phyloP scores from a whole-genome alignment of 2,329 filamentous ascomycete species.

The Aspergillus texensis region DNA sequence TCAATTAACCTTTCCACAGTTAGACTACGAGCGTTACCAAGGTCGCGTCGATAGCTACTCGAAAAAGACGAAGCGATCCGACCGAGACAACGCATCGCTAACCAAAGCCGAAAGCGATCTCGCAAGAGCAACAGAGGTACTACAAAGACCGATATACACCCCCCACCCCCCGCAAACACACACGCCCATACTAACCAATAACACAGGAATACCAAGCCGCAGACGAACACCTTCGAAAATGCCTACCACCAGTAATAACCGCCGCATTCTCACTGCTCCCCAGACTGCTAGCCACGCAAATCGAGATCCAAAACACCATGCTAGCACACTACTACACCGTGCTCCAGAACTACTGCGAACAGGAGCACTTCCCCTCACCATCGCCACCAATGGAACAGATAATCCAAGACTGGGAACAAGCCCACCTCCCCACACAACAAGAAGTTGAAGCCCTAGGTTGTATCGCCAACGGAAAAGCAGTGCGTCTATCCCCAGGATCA shows the following conservation, averaged over 20 bases:
- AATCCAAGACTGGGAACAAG: conserved; percentile 65
- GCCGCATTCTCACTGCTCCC: conserved; percentile 75
- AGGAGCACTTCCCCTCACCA: conserved; percentile 70
- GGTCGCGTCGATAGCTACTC: conserved; percentile 69
- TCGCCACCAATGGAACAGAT: conserved; percentile 73
- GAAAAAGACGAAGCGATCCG: conserved; percentile 69
- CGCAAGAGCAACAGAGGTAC: conserved; percentile 64
- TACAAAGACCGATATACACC: conserved; percentile 15
- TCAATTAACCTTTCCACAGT: conserved; percentile 36
- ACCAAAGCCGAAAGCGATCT: conserved; percentile 73
- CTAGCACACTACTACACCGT: conserved; percentile 78
- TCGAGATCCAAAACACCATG: conserved; percentile 76
- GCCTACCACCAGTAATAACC: conserved; percentile 70
- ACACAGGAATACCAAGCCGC: conserved; percentile 70
- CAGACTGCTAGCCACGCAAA: conserved; percentile 68
- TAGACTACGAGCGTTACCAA: conserved; percentile 80
- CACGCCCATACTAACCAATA: conserved; percentile 15
- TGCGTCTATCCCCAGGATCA: conserved; percentile 12
- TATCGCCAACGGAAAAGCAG: conserved; percentile 67
- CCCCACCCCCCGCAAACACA: not conserved
- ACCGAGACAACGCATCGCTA: conserved; percentile 72
- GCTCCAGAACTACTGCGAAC: conserved; percentile 71
- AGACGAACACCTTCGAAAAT: conserved; percentile 72
- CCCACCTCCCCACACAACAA: conserved; percentile 65
- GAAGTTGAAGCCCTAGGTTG: conserved; percentile 68